Percentiles rank a stretch among this genome's conserved stretches.
Evolutionary conservation across 805 yeast genomes (phyloP).

Genomic region (Sporopachydermia quercuum): DNA sequence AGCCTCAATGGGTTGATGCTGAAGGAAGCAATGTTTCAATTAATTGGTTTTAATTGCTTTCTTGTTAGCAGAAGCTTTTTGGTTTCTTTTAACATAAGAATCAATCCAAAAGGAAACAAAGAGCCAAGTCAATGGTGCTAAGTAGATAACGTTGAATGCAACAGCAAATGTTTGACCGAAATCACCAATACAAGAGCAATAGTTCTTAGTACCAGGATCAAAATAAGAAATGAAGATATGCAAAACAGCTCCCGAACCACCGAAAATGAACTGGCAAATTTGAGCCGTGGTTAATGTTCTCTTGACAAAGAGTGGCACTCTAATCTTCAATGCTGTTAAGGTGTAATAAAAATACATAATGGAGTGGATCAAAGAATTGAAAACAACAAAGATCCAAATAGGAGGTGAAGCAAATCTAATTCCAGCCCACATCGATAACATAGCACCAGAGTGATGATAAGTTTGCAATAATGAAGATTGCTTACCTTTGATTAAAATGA

Average conservation of each 20-base stretch:
- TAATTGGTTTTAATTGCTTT: too few species aligned
- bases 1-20: too few species aligned
- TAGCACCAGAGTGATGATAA: constrained; percentile 70
- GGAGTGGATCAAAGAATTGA: constrained; percentile 66
- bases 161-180: constrained; percentile 51
- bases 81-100: constrained; percentile 26
- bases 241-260: constrained; percentile 51
- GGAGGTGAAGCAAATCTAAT: constrained; percentile 57
- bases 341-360: constrained; percentile 62
- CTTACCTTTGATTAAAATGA: constrained; percentile 52
- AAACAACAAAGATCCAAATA: constrained; percentile 67
- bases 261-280: constrained; percentile 51
- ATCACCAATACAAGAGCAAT: constrained; percentile 36
- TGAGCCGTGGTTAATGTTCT: constrained; percentile 50
- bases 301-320: constrained; percentile 42
- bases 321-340: constrained; percentile 40
- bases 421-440: constrained; percentile 74
- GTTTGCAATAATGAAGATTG: constrained; percentile 54
- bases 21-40: too few species aligned
- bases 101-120: constrained; percentile 54
- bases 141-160: constrained; percentile 44
- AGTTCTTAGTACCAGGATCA: constrained; percentile 28
- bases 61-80: not conserved
- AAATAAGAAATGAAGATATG: constrained; percentile 48
- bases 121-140: constrained; percentile 51